Conservation (phyloP, 2,329 filamentous ascomycete species). For the Cryphonectria parasitica region DNA sequence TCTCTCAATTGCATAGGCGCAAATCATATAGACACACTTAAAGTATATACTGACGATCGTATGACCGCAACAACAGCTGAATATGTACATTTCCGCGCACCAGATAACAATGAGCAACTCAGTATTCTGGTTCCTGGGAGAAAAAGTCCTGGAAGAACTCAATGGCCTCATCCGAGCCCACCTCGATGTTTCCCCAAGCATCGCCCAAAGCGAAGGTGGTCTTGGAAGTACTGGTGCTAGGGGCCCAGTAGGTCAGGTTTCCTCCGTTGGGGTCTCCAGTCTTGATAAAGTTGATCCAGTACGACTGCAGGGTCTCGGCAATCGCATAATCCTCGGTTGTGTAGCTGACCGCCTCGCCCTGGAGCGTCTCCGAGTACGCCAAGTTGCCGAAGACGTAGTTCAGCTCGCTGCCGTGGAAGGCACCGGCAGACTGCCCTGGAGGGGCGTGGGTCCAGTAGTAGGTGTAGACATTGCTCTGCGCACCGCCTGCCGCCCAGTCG, state of each 20-base stretch:
- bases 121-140: conserved; percentile 4
- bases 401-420: conserved; percentile 39
- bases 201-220: conserved; percentile 25
- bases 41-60: not conserved
- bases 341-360: conserved; percentile 34
- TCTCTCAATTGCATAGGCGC: no score
- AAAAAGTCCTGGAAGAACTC: conserved; percentile 17
- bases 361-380: conserved; percentile 28
- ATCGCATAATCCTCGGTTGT: conserved; percentile 35
- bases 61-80: not conserved
- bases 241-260: conserved; percentile 29
- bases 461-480: conserved; percentile 34
- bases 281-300: conserved; percentile 28
- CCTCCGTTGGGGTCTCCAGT: conserved; percentile 26
- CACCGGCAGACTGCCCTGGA: conserved; percentile 33
- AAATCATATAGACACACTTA: not conserved
- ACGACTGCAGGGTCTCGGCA: conserved; percentile 32
- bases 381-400: conserved; percentile 41
- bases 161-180: conserved; percentile 18
- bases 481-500: conserved; percentile 34
- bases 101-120: not conserved
- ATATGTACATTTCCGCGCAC: not conserved
- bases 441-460: conserved; percentile 40
- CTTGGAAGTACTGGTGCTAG: conserved; percentile 17
- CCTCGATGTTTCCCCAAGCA: conserved; percentile 8